Conservation (phyloP, 805 yeast species). For the Lipomyces yamadae region DNA sequence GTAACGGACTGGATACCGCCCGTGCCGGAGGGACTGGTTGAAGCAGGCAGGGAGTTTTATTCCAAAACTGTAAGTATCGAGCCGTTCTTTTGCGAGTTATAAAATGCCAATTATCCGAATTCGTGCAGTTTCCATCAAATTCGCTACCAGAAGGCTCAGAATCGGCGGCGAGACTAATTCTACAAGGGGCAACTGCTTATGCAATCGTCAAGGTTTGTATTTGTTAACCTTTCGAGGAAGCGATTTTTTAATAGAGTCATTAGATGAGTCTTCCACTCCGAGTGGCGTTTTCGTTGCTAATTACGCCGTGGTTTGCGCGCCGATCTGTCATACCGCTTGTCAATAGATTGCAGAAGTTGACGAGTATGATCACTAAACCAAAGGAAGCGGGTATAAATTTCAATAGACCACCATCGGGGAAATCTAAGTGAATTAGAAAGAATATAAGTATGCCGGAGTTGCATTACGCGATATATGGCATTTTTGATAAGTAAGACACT, state of each 20-base stretch:
- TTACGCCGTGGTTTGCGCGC: constrained; percentile 64
- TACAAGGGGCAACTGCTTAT: constrained; percentile 79
- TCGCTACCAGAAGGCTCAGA: constrained; percentile 47
- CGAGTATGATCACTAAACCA: background rate
- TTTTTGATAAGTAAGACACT: background rate
- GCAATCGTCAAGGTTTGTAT: constrained; percentile 62
- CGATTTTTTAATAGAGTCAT: constrained; percentile 21
- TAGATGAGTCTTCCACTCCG: constrained; percentile 58
- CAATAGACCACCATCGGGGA: background rate
- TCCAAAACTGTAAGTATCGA: constrained; percentile 54
- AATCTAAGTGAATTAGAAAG: constrained; percentile 3
- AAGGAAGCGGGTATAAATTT: background rate
- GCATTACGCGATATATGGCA: background rate
- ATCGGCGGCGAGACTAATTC: constrained; percentile 59
- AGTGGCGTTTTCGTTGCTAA: constrained; percentile 54
- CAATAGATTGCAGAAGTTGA: background rate
- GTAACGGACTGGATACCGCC: constrained; percentile 58
- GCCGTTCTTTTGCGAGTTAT: background rate
- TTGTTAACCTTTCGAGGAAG: background rate
- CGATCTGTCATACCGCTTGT: constrained; percentile 54
- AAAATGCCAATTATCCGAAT: background rate
- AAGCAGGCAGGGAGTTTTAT: constrained; percentile 62
- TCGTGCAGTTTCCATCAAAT: constrained; percentile 19
- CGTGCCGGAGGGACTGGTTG: constrained; percentile 61
- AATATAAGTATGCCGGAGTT: background rate